Evolutionary conservation across 2,329 filamentous ascomycete species (phyloP).

Genomic region (Bertia moriformis): DNA sequence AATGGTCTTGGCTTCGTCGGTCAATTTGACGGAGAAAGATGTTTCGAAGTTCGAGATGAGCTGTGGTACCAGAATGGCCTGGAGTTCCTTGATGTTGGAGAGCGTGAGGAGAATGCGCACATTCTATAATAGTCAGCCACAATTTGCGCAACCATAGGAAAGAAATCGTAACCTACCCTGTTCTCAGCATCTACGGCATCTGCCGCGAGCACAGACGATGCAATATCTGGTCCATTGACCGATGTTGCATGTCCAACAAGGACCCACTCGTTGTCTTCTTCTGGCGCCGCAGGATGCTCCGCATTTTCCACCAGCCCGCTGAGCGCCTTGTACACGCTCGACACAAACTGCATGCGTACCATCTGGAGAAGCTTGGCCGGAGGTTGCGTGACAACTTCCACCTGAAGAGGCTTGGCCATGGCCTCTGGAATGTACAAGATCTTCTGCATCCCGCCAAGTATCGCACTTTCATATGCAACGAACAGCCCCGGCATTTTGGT

Average conservation of each 20-base stretch:
- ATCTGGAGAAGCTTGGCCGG: constrained; percentile 55
- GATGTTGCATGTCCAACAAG: not conserved
- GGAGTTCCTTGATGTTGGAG: constrained; percentile 53
- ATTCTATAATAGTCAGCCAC: constrained; percentile 24
- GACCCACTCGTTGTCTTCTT: constrained; percentile 15
- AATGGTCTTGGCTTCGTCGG: constrained; percentile 55
- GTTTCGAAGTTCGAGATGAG: constrained; percentile 58
- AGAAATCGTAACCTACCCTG: not conserved
- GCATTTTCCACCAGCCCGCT: constrained; percentile 63
- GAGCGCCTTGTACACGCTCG: constrained; percentile 54
- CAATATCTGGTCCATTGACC: not conserved
- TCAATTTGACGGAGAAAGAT: constrained; percentile 54
- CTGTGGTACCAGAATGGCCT: constrained; percentile 46
- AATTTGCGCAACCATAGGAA: not conserved
- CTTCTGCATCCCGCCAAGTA: constrained; percentile 54
- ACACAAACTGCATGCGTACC: constrained; percentile 54
- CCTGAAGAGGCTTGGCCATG: constrained; percentile 36
- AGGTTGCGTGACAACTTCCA: constrained; percentile 49
- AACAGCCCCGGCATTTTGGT: constrained; percentile 57
- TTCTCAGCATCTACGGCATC: not conserved
- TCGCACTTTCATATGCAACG: constrained; percentile 46
- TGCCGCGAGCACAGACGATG: not conserved
- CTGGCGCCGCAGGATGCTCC: constrained; percentile 31
- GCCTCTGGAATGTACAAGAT: constrained; percentile 58
- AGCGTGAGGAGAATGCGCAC: constrained; percentile 58